Conservation (phyloP, 2,329 filamentous ascomycete species). For the Zymoseptoria crescenta region DNA sequence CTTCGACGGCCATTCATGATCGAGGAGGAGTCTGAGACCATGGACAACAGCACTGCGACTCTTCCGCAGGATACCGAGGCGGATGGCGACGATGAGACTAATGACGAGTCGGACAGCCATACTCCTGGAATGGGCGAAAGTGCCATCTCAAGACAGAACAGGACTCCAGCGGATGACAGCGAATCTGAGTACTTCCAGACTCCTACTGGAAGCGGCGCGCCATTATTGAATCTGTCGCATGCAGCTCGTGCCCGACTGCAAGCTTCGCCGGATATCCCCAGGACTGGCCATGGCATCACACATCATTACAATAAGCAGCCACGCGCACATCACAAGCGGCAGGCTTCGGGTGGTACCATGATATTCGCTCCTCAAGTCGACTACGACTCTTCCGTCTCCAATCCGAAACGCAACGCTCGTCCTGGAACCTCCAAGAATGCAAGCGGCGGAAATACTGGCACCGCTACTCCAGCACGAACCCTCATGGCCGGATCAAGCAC, state of each 20-base stretch:
- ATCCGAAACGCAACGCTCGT: constrained; percentile 17
- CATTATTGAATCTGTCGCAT: constrained; percentile 20
- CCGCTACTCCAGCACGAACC: constrained; percentile 12
- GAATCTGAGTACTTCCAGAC: constrained; percentile 40
- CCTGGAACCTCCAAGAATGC: constrained; percentile 21
- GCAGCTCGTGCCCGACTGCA: constrained; percentile 19
- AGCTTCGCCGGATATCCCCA: constrained; percentile 17
- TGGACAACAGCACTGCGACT: constrained; percentile 34
- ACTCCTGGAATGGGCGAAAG: constrained; percentile 29
- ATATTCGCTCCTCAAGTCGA: constrained; percentile 61
- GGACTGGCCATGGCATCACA: constrained; percentile 23
- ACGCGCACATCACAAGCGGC: constrained; percentile 55
- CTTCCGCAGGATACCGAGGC: constrained; percentile 62
- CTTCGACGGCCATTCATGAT: constrained; percentile 37
- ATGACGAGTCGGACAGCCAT: constrained; percentile 57
- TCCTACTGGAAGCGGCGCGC: constrained; percentile 25
- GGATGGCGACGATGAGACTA: constrained; percentile 85
- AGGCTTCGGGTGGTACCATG: constrained; percentile 73
- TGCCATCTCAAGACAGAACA: constrained; percentile 25
- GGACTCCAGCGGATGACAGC: constrained; percentile 19
- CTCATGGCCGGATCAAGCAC: constrained; percentile 6
- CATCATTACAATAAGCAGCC: constrained; percentile 13
- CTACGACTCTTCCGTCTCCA: constrained; percentile 31
- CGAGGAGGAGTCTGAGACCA: constrained; percentile 37
- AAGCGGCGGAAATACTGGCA: constrained; percentile 30